Conservation (phyloP, 192 early-diverging fungal genomes). For the Thamnidium elegans region DNA sequence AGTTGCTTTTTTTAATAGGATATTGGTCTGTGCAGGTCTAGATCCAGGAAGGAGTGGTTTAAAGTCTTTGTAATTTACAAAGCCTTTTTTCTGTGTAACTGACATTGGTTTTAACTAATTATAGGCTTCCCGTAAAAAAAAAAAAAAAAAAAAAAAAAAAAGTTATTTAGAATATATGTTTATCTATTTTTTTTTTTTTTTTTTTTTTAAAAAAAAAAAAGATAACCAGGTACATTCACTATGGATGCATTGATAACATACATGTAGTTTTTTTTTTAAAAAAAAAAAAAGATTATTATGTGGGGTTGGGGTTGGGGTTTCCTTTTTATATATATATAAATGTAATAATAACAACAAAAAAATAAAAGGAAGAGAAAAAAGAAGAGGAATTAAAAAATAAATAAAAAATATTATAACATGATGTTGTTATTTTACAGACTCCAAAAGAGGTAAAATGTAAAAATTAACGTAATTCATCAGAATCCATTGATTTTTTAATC, state of each 20-base stretch:
- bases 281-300: neutral
- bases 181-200: neutral
- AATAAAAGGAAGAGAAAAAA: neutral
- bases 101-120: constrained; percentile 1
- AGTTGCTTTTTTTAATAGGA: neutral
- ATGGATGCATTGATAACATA: neutral
- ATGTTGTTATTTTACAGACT: too few species aligned
- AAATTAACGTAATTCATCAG: constrained; percentile 21
- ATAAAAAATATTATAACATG: constrained; percentile 3
- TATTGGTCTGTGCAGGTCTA: constrained; percentile 3
- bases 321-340: neutral
- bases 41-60: neutral
- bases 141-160: neutral
- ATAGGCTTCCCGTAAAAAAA: neutral
- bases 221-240: neutral
- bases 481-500: constrained; percentile 81
- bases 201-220: neutral
- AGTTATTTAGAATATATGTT: too few species aligned
- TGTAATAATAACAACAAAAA: neutral
- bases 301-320: neutral
- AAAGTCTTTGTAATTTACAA: constrained; percentile 5
- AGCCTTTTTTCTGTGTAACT: constrained; percentile 6
- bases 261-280: too few species aligned
- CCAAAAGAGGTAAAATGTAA: neutral
- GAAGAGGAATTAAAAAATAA: neutral